phyloP scores from a whole-genome alignment of 495 filamentous ascomycete species.

The Penicillium turbatum region DNA sequence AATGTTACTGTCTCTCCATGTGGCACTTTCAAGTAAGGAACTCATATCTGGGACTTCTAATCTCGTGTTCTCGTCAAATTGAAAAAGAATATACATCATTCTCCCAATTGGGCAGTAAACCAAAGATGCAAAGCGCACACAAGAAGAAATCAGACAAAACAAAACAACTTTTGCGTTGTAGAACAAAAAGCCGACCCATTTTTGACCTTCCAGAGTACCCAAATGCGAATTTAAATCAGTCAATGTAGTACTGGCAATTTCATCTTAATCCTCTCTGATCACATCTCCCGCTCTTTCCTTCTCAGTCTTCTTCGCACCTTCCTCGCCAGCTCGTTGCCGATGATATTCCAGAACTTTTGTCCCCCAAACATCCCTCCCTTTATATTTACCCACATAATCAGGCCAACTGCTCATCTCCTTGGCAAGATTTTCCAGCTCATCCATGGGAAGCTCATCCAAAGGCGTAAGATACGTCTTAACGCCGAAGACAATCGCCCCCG shows the following conservation, averaged over 20 bases:
- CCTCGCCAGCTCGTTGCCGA: constrained; percentile 19
- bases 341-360: constrained; percentile 43
- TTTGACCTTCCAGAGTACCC: constrained; percentile 21
- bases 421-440: constrained; percentile 42
- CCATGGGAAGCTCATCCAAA: constrained; percentile 43
- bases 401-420: constrained; percentile 51
- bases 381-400: constrained; percentile 49
- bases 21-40: no score
- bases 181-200: constrained; percentile 37
- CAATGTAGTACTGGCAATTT: constrained; percentile 19
- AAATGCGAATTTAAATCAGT: constrained; percentile 13
- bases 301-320: not conserved
- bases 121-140: constrained; percentile 2
- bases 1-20: constrained; percentile 2
- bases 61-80: no score
- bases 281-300: constrained; percentile 8
- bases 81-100: no score
- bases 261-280: constrained; percentile 23
- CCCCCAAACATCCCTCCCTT: constrained; percentile 50
- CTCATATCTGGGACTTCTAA: no score
- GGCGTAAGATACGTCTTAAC: constrained; percentile 50
- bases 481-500: constrained; percentile 48
- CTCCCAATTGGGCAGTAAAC: not conserved
- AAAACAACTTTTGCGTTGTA: constrained; percentile 17
- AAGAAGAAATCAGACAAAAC: constrained; percentile 1